phyloP scores from a whole-genome alignment of 345 rosid genomes.

The Cardamine occulta region DNA sequence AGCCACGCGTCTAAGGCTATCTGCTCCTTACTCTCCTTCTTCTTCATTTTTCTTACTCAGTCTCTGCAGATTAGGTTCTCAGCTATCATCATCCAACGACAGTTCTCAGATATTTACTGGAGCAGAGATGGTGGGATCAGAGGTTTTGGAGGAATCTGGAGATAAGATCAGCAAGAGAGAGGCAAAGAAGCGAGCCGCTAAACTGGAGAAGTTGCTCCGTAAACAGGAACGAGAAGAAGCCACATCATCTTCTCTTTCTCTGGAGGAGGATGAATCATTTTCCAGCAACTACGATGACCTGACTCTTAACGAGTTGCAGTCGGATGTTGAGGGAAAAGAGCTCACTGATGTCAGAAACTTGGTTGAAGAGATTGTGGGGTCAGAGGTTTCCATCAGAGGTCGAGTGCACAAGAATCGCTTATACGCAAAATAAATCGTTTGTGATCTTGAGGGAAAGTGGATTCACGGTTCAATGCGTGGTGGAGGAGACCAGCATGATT shows the following conservation, averaged over 20 bases:
- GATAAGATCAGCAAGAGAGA: too few relatives aligned
- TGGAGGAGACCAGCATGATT: conserved; percentile 53
- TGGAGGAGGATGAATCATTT: conserved; percentile 51
- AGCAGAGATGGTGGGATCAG: too few relatives aligned
- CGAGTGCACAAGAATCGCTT: conserved; percentile 59
- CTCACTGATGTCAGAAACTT: conserved; percentile 53
- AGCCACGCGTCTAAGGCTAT: too few relatives aligned
- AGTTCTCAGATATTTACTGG: too few relatives aligned
- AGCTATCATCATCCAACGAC: too few relatives aligned
- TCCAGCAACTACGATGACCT: too few relatives aligned
- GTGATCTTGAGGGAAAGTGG: conserved; percentile 65
- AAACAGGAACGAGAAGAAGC: conserved; percentile 49
- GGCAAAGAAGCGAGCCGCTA: conserved; percentile 74
- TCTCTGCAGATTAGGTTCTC: too few relatives aligned
- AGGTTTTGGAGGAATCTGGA: conserved; percentile 18
- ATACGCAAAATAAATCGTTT: conserved; percentile 55
- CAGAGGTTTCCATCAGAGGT: conserved; percentile 55
- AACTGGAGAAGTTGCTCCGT: conserved; percentile 65
- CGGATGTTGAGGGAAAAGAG: conserved; percentile 38
- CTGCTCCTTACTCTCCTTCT: too few relatives aligned
- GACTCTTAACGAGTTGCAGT: conserved; percentile 50
- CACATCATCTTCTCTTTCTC: conserved; percentile 37
- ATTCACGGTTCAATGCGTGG: conserved; percentile 71
- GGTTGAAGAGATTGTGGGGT: conserved; percentile 47
- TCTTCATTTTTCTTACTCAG: too few relatives aligned